Conservation (phyloP, 2,329 filamentous ascomycete genomes). For the Chaetothyriales sp. region DNA sequence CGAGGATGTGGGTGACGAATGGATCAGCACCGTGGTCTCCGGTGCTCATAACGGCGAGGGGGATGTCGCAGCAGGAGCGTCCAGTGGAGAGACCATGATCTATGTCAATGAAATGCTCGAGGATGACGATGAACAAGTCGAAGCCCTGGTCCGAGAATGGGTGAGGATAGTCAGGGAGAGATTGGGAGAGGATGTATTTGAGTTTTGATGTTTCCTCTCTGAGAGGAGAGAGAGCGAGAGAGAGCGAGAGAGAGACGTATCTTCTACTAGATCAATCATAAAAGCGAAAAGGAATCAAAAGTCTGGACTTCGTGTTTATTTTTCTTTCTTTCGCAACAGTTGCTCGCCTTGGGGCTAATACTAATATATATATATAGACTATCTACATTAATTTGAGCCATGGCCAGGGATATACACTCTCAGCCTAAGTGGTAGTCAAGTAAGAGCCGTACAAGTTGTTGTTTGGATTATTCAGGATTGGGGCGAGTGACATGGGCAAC, state of each 20-base stretch:
- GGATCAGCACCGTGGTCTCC: constrained; percentile 43
- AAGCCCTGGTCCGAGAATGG: constrained; percentile 78
- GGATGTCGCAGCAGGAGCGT: constrained; percentile 8
- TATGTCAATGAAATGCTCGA: constrained; percentile 92
- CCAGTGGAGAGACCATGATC: constrained; percentile 64
- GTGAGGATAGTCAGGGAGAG: constrained; percentile 79
- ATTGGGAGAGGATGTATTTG: constrained; percentile 55
- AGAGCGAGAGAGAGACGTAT: too few species aligned
- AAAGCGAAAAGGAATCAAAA: too few species aligned
- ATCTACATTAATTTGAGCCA: not conserved
- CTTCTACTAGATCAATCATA: too few species aligned
- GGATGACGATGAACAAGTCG: constrained; percentile 87
- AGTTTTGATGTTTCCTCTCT: constrained; percentile 5
- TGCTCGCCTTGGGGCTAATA: too few species aligned
- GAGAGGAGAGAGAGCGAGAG: too few species aligned
- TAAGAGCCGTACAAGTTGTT: not conserved
- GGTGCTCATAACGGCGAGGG: constrained; percentile 5
- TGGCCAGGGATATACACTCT: not conserved
- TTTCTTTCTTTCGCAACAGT: too few species aligned
- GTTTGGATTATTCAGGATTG: not conserved
- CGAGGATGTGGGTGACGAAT: constrained; percentile 67
- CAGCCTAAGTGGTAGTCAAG: not conserved
- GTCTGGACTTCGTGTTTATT: too few species aligned
- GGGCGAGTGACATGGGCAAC: not conserved
- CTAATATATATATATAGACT: too few species aligned